A percentile compares a stretch with the other conserved stretches of the same genome.
These are phyloP conservation scores for Rosa rugosa DNA, from an alignment of 306 rosid genomes.

Conservation along the genomic window DNA sequence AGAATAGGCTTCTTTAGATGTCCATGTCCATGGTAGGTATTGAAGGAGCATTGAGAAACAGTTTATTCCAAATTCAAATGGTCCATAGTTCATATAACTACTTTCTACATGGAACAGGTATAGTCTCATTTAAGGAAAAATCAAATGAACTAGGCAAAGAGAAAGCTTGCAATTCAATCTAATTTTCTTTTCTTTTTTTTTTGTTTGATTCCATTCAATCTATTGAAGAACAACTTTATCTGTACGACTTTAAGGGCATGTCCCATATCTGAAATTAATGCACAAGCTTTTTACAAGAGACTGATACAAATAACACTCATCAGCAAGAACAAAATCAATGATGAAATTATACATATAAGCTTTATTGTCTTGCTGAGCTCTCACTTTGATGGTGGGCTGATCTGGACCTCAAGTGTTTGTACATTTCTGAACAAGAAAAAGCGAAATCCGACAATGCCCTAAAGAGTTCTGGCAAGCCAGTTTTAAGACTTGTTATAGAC, in stretches of 20 bases:
- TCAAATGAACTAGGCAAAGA: neutral
- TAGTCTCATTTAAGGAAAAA: neutral
- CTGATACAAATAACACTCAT: slow-evolving; percentile 8
- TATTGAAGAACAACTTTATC: slow-evolving; percentile 14
- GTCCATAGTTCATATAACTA: neutral
- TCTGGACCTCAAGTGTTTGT: slow-evolving; percentile 44
- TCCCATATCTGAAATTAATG: slow-evolving; percentile 24
- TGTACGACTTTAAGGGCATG: slow-evolving; percentile 28
- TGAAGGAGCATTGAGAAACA: neutral
- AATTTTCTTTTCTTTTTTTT: neutral
- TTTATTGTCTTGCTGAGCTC: slow-evolving; percentile 35
- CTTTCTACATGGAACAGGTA: neutral
- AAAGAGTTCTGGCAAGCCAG: slow-evolving; percentile 81
- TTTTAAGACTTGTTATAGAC: slow-evolving; percentile 61
- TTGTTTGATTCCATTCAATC: neutral
- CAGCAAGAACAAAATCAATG: neutral
- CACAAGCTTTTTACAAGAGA: slow-evolving; percentile 18
- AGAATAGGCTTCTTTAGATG: neutral
- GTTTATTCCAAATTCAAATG: neutral
- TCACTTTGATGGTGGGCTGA: slow-evolving; percentile 39
- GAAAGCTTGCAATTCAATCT: neutral
- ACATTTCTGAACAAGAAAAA: slow-evolving; percentile 61
- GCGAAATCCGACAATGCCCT: slow-evolving; percentile 64
- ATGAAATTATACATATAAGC: slow-evolving; percentile 2
- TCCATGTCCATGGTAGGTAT: neutral